Percentiles rank a stretch among this genome's conserved stretches.
Conservation (phyloP, 1,139 yeast genomes). For the Pichia sp. region DNA sequence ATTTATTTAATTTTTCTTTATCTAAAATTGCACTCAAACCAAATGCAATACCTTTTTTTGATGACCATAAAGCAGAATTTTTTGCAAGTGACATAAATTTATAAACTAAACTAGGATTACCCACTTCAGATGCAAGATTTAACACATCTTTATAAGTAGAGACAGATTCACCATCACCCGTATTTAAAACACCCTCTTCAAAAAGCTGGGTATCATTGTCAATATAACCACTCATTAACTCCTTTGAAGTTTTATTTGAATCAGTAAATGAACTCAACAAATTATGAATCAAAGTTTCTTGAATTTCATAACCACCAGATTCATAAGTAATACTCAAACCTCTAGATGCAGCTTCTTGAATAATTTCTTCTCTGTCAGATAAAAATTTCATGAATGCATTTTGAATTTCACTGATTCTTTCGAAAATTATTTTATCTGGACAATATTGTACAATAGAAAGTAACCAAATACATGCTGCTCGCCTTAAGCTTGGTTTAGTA, state of each 20-base stretch:
- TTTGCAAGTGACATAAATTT: slow-evolving; percentile 91
- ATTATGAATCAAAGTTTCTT: slow-evolving; percentile 70
- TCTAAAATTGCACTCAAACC: slow-evolving; percentile 84
- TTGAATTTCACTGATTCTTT: slow-evolving; percentile 55
- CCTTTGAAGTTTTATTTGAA: slow-evolving; percentile 40
- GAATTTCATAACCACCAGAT: slow-evolving; percentile 59
- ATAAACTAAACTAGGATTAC: slow-evolving; percentile 90
- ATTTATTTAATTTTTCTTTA: slow-evolving; percentile 63
- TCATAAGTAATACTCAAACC: slow-evolving; percentile 83
- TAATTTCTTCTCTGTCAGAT: slow-evolving; percentile 72
- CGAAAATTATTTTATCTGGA: slow-evolving; percentile 41
- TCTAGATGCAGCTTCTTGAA: slow-evolving; percentile 88
- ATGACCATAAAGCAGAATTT: slow-evolving; percentile 84
- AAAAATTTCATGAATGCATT: slow-evolving; percentile 58
- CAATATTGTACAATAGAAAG: slow-evolving; percentile 74
- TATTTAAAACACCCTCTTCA: slow-evolving; percentile 71
- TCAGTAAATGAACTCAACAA: slow-evolving; percentile 76
- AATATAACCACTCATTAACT: slow-evolving; percentile 59
- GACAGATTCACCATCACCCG: slow-evolving; percentile 72
- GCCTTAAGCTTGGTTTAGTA: slow-evolving; percentile 66
- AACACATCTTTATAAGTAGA: slow-evolving; percentile 85
- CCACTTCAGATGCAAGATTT: slow-evolving; percentile 84
- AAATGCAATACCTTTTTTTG: slow-evolving; percentile 89
- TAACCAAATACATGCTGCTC: slow-evolving; percentile 81
- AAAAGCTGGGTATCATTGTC: slow-evolving; percentile 78